Percentiles rank a stretch among this genome's conserved stretches.
phyloP scores from a whole-genome alignment of 129 eudicot species.

The Escallonia herrerae region DNA sequence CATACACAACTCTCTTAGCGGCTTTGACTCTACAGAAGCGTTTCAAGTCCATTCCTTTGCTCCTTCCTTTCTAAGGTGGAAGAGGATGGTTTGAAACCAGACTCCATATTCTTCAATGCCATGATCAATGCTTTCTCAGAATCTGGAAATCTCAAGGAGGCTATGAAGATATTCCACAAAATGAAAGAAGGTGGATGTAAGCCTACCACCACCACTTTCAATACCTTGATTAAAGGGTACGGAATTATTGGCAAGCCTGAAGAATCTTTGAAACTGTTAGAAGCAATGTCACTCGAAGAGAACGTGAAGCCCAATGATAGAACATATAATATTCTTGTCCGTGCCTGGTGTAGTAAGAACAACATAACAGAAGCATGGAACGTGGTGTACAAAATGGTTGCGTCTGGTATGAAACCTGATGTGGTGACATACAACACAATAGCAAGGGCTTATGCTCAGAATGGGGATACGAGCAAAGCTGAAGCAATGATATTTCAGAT shows the following conservation, averaged over 20 bases:
- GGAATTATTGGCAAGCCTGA: constrained; percentile 87
- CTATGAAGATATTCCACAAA: constrained; percentile 65
- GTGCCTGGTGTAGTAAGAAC: constrained; percentile 79
- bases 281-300: constrained; percentile 46
- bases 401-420: constrained; percentile 71
- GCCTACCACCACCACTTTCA: constrained; percentile 80
- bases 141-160: constrained; percentile 76
- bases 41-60: constrained; percentile 61
- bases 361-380: constrained; percentile 69
- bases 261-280: constrained; percentile 65
- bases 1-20: constrained; percentile 80
- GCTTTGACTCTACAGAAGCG: constrained; percentile 73
- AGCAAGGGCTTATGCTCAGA: constrained; percentile 83
- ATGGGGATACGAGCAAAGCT: constrained; percentile 60
- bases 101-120: constrained; percentile 86
- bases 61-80: constrained; percentile 71
- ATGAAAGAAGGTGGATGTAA: constrained; percentile 81
- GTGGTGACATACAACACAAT: constrained; percentile 83
- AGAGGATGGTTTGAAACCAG: constrained; percentile 73
- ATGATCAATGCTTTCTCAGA: constrained; percentile 83
- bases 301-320: constrained; percentile 77
- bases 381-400: constrained; percentile 63
- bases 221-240: constrained; percentile 78
- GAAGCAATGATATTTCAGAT: constrained; percentile 68
- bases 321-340: constrained; percentile 70